phyloP scores from a whole-genome alignment of 352 stramenopile genomes.

The Pythium myriotylum region DNA sequence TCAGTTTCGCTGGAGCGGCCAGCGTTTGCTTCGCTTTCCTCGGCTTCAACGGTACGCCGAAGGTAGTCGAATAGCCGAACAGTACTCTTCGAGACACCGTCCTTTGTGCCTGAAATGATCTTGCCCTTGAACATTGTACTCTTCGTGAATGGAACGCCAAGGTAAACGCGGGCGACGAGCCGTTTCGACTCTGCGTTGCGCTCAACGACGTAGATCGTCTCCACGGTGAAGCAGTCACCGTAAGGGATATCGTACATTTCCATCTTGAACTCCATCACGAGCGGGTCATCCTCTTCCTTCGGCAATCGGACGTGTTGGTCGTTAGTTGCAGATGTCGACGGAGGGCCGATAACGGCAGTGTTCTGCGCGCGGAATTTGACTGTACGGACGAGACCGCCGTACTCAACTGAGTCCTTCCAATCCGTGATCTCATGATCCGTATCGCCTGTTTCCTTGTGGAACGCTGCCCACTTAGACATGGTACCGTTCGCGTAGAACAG shows the following conservation, averaged over 20 bases:
- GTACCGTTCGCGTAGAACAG: slow-evolving; percentile 67
- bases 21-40: background rate
- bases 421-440: slow-evolving; percentile 56
- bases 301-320: slow-evolving; percentile 56
- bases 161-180: slow-evolving; percentile 56
- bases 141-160: slow-evolving; percentile 80
- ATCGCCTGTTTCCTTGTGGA: slow-evolving; percentile 66
- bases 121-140: slow-evolving; percentile 87
- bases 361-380: slow-evolving; percentile 80
- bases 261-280: slow-evolving; percentile 69
- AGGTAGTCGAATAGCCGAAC: slow-evolving; percentile 64
- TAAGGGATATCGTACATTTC: slow-evolving; percentile 79
- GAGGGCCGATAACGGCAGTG: slow-evolving; percentile 66
- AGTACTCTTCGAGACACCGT: slow-evolving; percentile 60
- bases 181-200: slow-evolving; percentile 35
- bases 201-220: slow-evolving; percentile 58
- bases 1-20: slow-evolving; percentile 5
- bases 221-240: slow-evolving; percentile 77
- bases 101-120: slow-evolving; percentile 73
- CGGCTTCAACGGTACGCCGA: slow-evolving; percentile 17
- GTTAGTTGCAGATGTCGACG: slow-evolving; percentile 57
- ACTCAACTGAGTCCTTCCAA: slow-evolving; percentile 63
- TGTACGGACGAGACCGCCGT: slow-evolving; percentile 60
- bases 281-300: slow-evolving; percentile 44
- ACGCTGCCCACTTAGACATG: slow-evolving; percentile 50